phyloP scores from a whole-genome alignment of 352 stramenopile genomes.

The Phytopythium kandeliae region DNA sequence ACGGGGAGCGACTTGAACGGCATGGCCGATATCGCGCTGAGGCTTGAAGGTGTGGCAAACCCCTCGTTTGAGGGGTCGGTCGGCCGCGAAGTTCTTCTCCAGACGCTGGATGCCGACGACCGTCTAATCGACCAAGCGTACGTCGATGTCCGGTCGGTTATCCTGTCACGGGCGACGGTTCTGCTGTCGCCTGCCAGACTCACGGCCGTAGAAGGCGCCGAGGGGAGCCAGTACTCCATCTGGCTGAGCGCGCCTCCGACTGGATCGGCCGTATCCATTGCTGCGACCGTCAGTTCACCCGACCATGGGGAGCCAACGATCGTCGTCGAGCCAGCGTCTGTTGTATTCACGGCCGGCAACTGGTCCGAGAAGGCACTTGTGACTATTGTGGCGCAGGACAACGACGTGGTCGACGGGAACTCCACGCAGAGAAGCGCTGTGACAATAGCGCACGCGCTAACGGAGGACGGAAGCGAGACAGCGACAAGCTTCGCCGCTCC shows the following conservation, averaged over 20 bases:
- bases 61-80: constrained; percentile 52
- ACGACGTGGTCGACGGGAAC: constrained; percentile 19
- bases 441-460: constrained; percentile 19
- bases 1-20: constrained; percentile 7
- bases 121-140: constrained; percentile 49
- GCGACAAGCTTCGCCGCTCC: constrained; percentile 23
- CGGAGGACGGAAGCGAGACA: neutral
- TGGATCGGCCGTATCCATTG: constrained; percentile 10
- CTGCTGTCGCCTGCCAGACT: constrained; percentile 23
- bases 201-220: constrained; percentile 20
- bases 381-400: constrained; percentile 16
- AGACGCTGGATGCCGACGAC: constrained; percentile 34
- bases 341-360: constrained; percentile 37
- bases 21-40: constrained; percentile 23
- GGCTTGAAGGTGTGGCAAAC: constrained; percentile 27
- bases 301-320: neutral
- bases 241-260: constrained; percentile 35
- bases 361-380: constrained; percentile 30
- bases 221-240: constrained; percentile 29
- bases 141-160: constrained; percentile 23
- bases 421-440: constrained; percentile 9
- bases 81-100: constrained; percentile 32
- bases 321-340: constrained; percentile 19
- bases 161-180: constrained; percentile 35
- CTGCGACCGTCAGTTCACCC: constrained; percentile 7